Base-by-base conservation (phyloP, 805 yeast species). In the Pichia californica region DNA sequence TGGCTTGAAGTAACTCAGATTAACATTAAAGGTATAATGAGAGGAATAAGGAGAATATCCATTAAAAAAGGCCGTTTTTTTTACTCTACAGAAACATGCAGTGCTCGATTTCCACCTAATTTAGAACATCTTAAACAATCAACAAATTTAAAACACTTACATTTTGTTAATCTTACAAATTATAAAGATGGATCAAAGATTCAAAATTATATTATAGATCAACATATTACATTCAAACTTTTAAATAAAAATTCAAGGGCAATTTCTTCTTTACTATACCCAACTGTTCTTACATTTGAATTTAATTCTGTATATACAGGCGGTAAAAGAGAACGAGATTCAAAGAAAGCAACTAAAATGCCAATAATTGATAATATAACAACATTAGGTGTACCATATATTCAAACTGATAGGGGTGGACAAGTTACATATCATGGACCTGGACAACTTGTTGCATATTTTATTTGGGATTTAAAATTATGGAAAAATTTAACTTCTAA, bases 361-460 rank as follows among this genome's bases (percentile, higher is more conserved):
- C 46, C 44, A 9, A 9, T 29, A 9, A 8, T 14, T 18, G 15
- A 10, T 10, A 25, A 29, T 4, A 23, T 29, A 72, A 72, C 44
- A n/a, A 25, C 33, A 13, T 14, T 30, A 9, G 33, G 38, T n/a
- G 82, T 88, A 14, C 70, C 71, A 26, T 85, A 78, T 56, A 73
- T 81, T n/a, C 91, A 86, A 54, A 75, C 93, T 0, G 79, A 79
- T 42, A 69, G 99, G 48, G 99, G 99, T 14, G 99, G 99, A 0
- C 95, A 93, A 59, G 78, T 93, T 1, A 93, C 99, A 0, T 93
- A 86, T 70, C 99, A 93, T 65, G 98, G 98, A 0, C 84, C 93
- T 1, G 99, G 99, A 0, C 99, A 93, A 62, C 58, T 88, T 31
- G 96, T 89, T 2, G 78, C 87, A 5, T 93, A 91, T 57, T 81